Evolutionary conservation across 257 asterid species (phyloP), one percentile per base, ranked within the genome.

Genomic region (Nicotiana paniculata): DNA sequence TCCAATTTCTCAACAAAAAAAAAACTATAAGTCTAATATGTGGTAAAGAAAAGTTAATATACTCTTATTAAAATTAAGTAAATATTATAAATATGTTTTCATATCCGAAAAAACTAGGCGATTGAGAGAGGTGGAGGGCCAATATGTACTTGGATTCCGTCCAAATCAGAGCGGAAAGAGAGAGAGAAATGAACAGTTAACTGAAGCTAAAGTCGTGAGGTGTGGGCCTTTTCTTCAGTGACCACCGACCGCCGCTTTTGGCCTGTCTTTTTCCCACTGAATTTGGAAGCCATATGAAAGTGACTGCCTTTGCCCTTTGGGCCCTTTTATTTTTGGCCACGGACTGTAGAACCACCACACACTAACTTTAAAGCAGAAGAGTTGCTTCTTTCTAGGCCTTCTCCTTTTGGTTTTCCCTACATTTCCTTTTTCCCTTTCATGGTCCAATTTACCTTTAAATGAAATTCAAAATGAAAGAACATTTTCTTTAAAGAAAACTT

Each of bases 231-330:
- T 15, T 10, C 2, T 74, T 26, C 13, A 74, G 79, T 74, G 79
- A 51, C 62, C 79, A 75, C 79, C 46, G 79, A 75, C 82, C 82
- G 82, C 82, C 82, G 82, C 82, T 80, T 80, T 79, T 11, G 18
- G 37, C 1, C 18, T 53, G 59, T 80, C 59, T 66, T 15, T 79
- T 80, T 61, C 82, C 77, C 76, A 63, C n/a, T 80, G 58, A 39
- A 63, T 62, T 63, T 80, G 77, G 62, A 63, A 8, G 10, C 26
- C 39, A 80, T 2, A 43, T 53, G 59, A 80, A 80, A 63, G 43
- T 80, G 62, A 75, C 80, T 48, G 37, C 26, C 39, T 3, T 6
- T 46, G 63, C 16, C 5, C 26, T 48, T 74, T 26, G 39, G 1
- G 79, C 79, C 79, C 35, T 48, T 48, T 74, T 2, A 74, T 48